Percentiles rank a stretch among this genome's conserved stretches.
Conservation (phyloP, 2,329 filamentous ascomycete species). For the Epichloe coenophiala region DNA sequence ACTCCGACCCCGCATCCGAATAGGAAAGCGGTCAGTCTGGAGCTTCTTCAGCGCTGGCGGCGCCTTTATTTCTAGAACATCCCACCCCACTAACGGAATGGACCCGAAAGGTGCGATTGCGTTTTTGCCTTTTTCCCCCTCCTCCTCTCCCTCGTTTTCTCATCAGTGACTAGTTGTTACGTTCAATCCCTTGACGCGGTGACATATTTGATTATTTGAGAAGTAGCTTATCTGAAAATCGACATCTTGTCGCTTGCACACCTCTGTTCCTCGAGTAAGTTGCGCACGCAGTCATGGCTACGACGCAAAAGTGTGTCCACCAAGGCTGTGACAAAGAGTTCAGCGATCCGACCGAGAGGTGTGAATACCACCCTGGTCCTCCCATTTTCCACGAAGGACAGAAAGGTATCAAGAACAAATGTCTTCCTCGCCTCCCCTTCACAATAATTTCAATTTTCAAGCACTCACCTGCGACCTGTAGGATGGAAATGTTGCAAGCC, state of each 20-base stretch:
- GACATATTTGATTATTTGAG: background rate
- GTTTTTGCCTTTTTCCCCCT: background rate
- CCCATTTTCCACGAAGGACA: slow-evolving; percentile 96
- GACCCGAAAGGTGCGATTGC: background rate
- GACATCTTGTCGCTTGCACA: background rate
- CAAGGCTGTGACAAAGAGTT: slow-evolving; percentile 89
- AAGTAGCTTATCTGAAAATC: background rate
- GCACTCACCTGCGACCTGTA: slow-evolving; percentile 21
- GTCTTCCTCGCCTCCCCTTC: background rate
- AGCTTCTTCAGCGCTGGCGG: background rate
- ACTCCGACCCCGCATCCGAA: slow-evolving; percentile 17
- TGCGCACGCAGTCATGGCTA: slow-evolving; percentile 18
- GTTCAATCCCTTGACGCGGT: background rate
- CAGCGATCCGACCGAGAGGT: slow-evolving; percentile 68
- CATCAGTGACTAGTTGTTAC: background rate
- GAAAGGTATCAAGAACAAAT: slow-evolving; percentile 53
- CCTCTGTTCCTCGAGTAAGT: background rate
- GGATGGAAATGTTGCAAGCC: slow-evolving; percentile 99
- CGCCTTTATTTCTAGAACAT: slow-evolving; percentile 25
- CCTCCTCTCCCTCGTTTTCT: background rate
- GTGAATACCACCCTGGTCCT: slow-evolving; percentile 83
- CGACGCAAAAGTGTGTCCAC: slow-evolving; percentile 85
- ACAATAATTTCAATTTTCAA: too few relatives aligned
- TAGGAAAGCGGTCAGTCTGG: slow-evolving; percentile 21
- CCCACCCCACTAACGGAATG: slow-evolving; percentile 18